Evolutionary conservation across 2,329 filamentous ascomycete species (phyloP), one percentile per base, ranked within the genome.

Genomic region (Orbilia oligospora): DNA sequence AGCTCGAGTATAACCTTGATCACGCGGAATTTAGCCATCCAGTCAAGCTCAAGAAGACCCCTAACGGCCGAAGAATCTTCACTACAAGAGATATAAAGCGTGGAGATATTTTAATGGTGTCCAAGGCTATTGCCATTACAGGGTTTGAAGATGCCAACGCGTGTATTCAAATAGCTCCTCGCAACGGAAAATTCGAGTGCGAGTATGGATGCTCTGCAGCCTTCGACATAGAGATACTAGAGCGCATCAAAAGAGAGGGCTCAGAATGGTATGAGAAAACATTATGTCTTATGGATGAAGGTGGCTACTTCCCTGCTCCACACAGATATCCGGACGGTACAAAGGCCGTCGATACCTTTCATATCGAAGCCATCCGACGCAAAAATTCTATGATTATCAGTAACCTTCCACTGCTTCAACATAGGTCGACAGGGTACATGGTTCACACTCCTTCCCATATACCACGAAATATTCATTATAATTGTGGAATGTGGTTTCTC

Each of bases 31-130:
- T 69, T 56, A 72, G 55, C 3, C 61, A 72, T 38, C 63, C 64
- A 0, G 38, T 78, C 14, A 55, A 53, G 44, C 75, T 78, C 68
- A 78, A 78, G 46, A 78, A 78, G 53, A 78, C 75, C 1, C 51
- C 63, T 1, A 78, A 78, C n/a, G 75, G 75, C 30, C 58, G 75
- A 55, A 68, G 75, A 10, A 51, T 78, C 22, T 78, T 78, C 30
- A 72, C 75, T 1, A 36, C 75, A 8, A 64, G 75, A 16, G 75
- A 71, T 27, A 41, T 78, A 30, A 78, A 78, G 20, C 75, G 75
- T 41, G 75, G 75, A 41, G 75, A 78, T 18, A 18, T 78, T 14
- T 38, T 78, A 6, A 78, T 78, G 63, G 75, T 69, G 1, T 36
- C 46, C n/a, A 78, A 72, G 12, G 75, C 75, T 5, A 27, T 72